These are phyloP conservation scores for Phanerodontia chrysosporium DNA, from an alignment of 768 basidiomycete genomes.

Conservation along the genomic window DNA sequence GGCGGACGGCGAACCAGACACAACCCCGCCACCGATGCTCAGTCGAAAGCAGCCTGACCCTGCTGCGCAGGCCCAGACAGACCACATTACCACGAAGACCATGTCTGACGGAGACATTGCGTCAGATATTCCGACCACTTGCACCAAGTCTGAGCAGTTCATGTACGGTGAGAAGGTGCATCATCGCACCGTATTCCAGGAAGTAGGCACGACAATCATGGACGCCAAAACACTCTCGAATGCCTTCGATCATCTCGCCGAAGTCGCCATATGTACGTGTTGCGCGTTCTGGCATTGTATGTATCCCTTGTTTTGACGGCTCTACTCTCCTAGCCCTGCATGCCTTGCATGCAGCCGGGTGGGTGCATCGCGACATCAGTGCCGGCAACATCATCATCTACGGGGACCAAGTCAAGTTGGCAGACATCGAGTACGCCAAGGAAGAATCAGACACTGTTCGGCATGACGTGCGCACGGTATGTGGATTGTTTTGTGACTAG, in stretches of 20 bases:
- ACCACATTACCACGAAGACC: not conserved
- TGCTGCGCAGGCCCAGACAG: not conserved
- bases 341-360: slow-evolving; percentile 6
- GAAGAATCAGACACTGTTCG: not conserved
- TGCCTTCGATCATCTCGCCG: not conserved
- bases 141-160: no score
- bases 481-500: not conserved
- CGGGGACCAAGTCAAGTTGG: not conserved
- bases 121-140: no score
- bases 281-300: not conserved
- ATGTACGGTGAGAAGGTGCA: not conserved
- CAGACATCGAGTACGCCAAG: slow-evolving; percentile 17
- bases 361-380: slow-evolving; percentile 19
- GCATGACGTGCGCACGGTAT: not conserved
- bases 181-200: not conserved
- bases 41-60: not conserved
- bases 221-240: not conserved
- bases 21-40: no score
- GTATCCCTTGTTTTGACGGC: not conserved
- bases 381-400: slow-evolving; percentile 13
- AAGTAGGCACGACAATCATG: not conserved
- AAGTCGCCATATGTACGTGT: not conserved
- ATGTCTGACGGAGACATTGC: no score
- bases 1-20: no score
- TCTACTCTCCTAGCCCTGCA: slow-evolving; percentile 2